Percentiles rank a stretch among this genome's conserved stretches.
Evolutionary conservation across 2,329 filamentous ascomycete species (phyloP).

Genomic region (Aspergillus melleus): DNA sequence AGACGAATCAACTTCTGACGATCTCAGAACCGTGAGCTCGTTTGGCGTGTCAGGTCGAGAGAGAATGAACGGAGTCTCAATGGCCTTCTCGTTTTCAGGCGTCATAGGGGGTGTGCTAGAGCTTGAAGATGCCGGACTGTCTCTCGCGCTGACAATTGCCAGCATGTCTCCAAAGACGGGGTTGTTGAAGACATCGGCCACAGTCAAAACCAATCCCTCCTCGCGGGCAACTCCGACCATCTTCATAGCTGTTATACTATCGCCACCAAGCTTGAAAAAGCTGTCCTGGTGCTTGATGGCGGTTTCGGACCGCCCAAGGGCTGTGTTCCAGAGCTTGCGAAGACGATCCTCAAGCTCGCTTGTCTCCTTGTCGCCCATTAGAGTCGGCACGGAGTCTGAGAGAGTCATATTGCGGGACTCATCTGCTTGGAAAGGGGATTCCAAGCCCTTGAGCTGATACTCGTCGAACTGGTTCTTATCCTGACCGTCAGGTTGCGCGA

Average conservation of each 20-base stretch:
- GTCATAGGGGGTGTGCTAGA: constrained; percentile 15
- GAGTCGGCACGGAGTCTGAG: constrained; percentile 28
- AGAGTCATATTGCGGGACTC: constrained; percentile 6
- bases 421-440: constrained; percentile 10
- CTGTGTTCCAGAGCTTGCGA: constrained; percentile 40
- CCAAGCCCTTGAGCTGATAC: constrained; percentile 2
- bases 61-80: constrained; percentile 5
- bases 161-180: constrained; percentile 44
- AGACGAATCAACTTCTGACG: constrained; percentile 26
- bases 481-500: constrained; percentile 17
- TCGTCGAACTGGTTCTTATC: background rate
- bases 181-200: constrained; percentile 46
- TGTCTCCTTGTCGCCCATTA: constrained; percentile 30
- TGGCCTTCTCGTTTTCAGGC: constrained; percentile 5
- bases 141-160: constrained; percentile 27
- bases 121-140: constrained; percentile 15
- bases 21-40: constrained; percentile 27
- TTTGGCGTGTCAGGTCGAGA: constrained; percentile 5
- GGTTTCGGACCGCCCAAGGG: constrained; percentile 34
- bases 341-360: constrained; percentile 36
- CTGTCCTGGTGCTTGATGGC: constrained; percentile 38
- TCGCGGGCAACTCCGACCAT: constrained; percentile 43
- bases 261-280: constrained; percentile 45
- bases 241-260: constrained; percentile 45
- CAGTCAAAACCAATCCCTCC: constrained; percentile 41